phyloP scores from a whole-genome alignment of 2,329 filamentous ascomycete species.

The Nothophaeocryptopus gaeumannii region DNA sequence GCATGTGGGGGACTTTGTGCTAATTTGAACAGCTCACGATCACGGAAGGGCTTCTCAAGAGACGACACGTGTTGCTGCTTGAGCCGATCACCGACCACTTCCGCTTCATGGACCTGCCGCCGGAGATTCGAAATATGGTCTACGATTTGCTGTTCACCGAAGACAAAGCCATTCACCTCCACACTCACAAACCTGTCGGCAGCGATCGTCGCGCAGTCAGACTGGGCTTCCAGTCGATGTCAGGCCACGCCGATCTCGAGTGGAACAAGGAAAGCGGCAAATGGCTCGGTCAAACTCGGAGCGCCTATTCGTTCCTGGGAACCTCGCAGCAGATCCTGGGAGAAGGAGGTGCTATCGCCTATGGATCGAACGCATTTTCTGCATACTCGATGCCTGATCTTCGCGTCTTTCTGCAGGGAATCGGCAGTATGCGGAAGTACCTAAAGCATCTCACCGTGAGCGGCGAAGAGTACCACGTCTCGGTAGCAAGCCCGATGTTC shows the following conservation, averaged over 20 bases:
- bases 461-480: not conserved
- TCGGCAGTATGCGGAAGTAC: slow-evolving; percentile 7
- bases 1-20: not conserved
- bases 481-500: slow-evolving; percentile 3
- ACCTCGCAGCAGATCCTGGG: slow-evolving; percentile 7
- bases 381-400: not conserved
- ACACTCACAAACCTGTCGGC: not conserved
- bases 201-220: slow-evolving; percentile 2
- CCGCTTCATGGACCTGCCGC: slow-evolving; percentile 17
- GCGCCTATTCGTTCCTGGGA: not conserved
- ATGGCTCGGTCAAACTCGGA: not conserved
- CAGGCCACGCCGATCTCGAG: not conserved
- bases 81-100: slow-evolving; percentile 18
- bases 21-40: slow-evolving; percentile 8
- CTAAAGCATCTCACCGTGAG: not conserved
- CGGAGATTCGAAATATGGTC: slow-evolving; percentile 24
- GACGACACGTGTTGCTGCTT: slow-evolving; percentile 17
- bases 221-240: not conserved
- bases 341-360: slow-evolving; percentile 5
- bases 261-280: not conserved
- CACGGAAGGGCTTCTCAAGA: slow-evolving; percentile 13
- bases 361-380: slow-evolving; percentile 4
- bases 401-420: not conserved
- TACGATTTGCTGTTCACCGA: slow-evolving; percentile 16
- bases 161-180: not conserved